phyloP scores from a whole-genome alignment of 768 basidiomycete genomes.

The Podaxis mareebaensis region DNA sequence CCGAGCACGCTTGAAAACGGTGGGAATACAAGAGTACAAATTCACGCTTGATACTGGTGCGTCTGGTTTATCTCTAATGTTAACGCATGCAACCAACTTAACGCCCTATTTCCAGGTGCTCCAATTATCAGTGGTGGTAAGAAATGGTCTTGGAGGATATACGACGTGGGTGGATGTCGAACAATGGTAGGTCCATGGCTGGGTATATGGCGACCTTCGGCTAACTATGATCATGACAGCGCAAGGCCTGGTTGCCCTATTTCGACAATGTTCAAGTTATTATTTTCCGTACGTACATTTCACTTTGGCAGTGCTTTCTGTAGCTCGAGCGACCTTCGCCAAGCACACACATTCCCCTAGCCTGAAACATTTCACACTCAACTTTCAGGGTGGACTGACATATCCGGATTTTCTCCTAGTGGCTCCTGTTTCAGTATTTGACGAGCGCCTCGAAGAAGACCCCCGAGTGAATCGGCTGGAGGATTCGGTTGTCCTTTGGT shows the following conservation, averaged over 20 bases:
- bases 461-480: constrained; percentile 68
- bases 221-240: constrained; percentile 39
- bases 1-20: constrained; percentile 66
- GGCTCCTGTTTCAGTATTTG: constrained; percentile 79
- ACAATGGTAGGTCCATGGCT: constrained; percentile 48
- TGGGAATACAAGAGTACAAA: constrained; percentile 69
- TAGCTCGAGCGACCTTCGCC: neutral
- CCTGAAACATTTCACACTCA: neutral
- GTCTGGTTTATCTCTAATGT: constrained; percentile 10
- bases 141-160: constrained; percentile 67
- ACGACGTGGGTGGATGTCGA: constrained; percentile 76
- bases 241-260: constrained; percentile 77
- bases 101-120: neutral
- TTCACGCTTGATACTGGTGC: constrained; percentile 47
- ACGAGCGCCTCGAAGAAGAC: constrained; percentile 74
- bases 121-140: constrained; percentile 23
- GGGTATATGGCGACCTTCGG: neutral
- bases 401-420: constrained; percentile 33
- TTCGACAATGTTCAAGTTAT: constrained; percentile 79
- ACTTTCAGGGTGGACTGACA: neutral
- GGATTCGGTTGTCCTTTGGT: constrained; percentile 75
- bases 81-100: neutral
- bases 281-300: constrained; percentile 55
- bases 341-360: neutral
- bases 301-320: neutral